Evolutionary conservation across 2,329 filamentous ascomycete genomes (phyloP), one percentile per base, ranked within the genome.

Genomic region (Fusarium sp.): DNA sequence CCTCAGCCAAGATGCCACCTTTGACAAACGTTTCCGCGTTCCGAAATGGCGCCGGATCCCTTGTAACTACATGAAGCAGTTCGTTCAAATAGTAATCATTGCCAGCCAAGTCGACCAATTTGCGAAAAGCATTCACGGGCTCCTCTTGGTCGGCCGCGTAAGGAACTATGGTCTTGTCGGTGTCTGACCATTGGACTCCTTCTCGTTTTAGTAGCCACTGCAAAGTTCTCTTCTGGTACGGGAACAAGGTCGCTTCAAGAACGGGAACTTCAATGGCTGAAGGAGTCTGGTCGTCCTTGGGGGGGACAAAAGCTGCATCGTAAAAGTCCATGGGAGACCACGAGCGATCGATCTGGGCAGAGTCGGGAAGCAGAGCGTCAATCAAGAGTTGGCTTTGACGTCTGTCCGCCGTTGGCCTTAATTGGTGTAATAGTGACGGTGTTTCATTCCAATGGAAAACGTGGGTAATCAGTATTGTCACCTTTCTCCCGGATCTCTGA

Each of bases 1-100:
- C 93, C 78, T 96, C 93, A 0, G 92, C 91, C 6, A 96, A 83
- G 56, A 94, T 91, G 0, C 93, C 93, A 14, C 90, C 89, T 53
- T 81, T 86, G 12, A 89, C 66, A 1, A 75, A 72, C n/a, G 79
- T 78, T 60, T 88, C 82, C 24, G 80, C 67, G 51, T 83, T 79
- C 36, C 81, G 79, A 63, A 90, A 90, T 4, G 82, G 76, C 0
- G 78, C 69, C 10, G 84, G 68, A 76, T 92, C 85, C 40, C 84
- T 83, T 1, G 89, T 87, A 6, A 91, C 84, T 16, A 90, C 81
- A 29, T 92, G 90, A 60, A 92, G 89, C 0, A 94, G 81, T 63
- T 90, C 86, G 77, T 92, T 95, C 42, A 92, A 80, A 78, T 87
- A 90, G 65, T 86, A 89, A 5, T 69, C 67, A 14, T 78, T 71